A percentile compares a stretch with the other conserved stretches of the same genome.
These are phyloP conservation scores for Pyrenochaeta sp. DNA, from an alignment of 2,329 filamentous ascomycete genomes.

Conservation along the genomic window DNA sequence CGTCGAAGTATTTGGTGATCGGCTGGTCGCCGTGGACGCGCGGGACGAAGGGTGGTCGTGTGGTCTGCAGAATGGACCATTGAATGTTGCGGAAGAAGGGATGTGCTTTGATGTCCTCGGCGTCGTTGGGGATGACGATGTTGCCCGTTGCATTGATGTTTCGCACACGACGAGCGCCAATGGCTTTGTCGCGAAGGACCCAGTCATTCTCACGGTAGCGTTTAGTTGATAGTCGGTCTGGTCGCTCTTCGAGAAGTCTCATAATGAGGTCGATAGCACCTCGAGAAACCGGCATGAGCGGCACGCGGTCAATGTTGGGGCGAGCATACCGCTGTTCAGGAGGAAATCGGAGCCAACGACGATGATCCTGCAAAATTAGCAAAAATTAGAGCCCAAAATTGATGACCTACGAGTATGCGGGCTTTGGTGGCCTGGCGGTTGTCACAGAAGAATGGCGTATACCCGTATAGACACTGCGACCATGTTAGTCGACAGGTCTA, in stretches of 20 bases:
- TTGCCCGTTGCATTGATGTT: slow-evolving; percentile 55
- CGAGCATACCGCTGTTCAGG: slow-evolving; percentile 59
- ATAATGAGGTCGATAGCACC: slow-evolving; percentile 80
- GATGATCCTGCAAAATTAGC: slow-evolving; percentile 68
- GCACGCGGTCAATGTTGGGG: slow-evolving; percentile 56
- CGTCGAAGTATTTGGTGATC: slow-evolving; percentile 86
- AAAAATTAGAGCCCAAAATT: background rate
- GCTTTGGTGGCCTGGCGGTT: slow-evolving; percentile 83
- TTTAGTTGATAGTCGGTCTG: slow-evolving; percentile 76
- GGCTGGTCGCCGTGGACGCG: slow-evolving; percentile 62
- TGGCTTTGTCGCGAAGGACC: slow-evolving; percentile 32
- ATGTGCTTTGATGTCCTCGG: slow-evolving; percentile 87
- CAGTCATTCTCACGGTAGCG: slow-evolving; percentile 75
- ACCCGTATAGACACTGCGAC: slow-evolving; percentile 82
- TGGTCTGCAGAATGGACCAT: slow-evolving; percentile 77
- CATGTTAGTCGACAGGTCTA: background rate
- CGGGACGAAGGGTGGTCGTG: slow-evolving; percentile 80
- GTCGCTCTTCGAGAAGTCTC: slow-evolving; percentile 75
- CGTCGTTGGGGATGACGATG: slow-evolving; percentile 83
- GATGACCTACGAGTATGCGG: slow-evolving; percentile 74
- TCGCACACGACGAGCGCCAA: slow-evolving; percentile 31
- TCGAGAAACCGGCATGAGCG: slow-evolving; percentile 64
- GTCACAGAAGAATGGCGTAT: slow-evolving; percentile 86
- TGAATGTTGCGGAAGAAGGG: slow-evolving; percentile 81
- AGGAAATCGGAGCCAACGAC: slow-evolving; percentile 74